phyloP scores from a whole-genome alignment of 768 basidiomycete genomes.

The Mycena albidolilacea region DNA sequence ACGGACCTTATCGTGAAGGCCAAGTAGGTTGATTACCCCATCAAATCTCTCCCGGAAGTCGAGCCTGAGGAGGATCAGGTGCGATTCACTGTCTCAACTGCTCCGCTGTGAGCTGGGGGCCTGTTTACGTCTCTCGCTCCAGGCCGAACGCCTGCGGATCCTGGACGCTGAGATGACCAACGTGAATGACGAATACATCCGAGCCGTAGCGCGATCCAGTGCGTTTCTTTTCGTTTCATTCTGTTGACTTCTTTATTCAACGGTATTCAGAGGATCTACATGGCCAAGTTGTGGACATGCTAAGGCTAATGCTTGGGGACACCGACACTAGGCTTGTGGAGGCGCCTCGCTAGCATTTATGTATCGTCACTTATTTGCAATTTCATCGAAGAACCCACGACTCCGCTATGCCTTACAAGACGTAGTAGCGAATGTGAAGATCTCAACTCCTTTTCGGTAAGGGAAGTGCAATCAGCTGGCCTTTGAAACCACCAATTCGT shows the following conservation, averaged over 20 bases:
- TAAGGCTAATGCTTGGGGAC: constrained; percentile 70
- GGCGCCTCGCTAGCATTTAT: not conserved
- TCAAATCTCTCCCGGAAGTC: constrained; percentile 83
- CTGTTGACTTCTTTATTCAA: too few species aligned
- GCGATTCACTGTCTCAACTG: constrained; percentile 26
- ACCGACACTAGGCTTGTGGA: constrained; percentile 53
- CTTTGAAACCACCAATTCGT: too few species aligned
- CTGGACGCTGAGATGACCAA: too few species aligned
- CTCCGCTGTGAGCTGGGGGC: not conserved
- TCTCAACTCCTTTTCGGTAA: too few species aligned
- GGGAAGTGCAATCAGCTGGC: too few species aligned
- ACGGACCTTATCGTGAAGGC: constrained; percentile 87
- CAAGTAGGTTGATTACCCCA: constrained; percentile 90
- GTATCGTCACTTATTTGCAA: too few species aligned
- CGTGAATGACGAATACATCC: too few species aligned
- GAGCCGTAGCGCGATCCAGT: too few species aligned
- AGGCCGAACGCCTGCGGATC: constrained; percentile 77
- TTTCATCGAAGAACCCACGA: too few species aligned
- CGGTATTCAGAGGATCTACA: constrained; percentile 68
- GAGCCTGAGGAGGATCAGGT: constrained; percentile 87
- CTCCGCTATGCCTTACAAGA: too few species aligned
- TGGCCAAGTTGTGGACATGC: constrained; percentile 71
- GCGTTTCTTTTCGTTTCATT: too few species aligned
- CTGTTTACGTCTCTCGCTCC: constrained; percentile 8
- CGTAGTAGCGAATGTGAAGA: too few species aligned